A percentile compares a stretch with the other conserved stretches of the same genome.
phyloP scores from a whole-genome alignment of 495 filamentous ascomycete species.

The Sphaerosporella brunnea region DNA sequence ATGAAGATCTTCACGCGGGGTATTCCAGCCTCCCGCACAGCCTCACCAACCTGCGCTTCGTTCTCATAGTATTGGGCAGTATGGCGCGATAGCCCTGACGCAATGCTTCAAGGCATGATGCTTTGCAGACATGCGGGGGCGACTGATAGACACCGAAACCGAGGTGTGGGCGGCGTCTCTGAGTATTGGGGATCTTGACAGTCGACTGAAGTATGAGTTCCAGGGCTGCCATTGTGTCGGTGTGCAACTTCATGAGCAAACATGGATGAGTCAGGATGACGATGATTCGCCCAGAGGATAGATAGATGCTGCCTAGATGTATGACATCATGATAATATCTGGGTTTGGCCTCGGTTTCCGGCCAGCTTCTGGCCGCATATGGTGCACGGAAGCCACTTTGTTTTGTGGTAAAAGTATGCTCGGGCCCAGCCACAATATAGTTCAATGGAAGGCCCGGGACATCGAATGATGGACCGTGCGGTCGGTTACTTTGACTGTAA shows the following conservation, averaged over 20 bases:
- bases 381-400: too few species aligned
- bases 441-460: background rate
- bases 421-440: background rate
- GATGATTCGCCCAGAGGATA: too few species aligned
- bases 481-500: too few species aligned
- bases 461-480: too few species aligned
- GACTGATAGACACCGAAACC: constrained; percentile 60
- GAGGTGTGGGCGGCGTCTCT: constrained; percentile 39
- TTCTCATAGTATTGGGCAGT: constrained; percentile 56
- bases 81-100: constrained; percentile 51
- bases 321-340: too few species aligned
- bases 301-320: too few species aligned
- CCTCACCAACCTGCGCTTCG: constrained; percentile 47
- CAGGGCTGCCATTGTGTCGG: background rate
- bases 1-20: constrained; percentile 43
- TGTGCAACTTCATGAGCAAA: too few species aligned
- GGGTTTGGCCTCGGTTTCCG: too few species aligned
- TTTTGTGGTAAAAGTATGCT: background rate
- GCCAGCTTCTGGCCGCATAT: too few species aligned
- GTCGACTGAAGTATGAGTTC: background rate
- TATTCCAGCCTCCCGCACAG: constrained; percentile 37
- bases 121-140: constrained; percentile 32
- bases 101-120: constrained; percentile 44
- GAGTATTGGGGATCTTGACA: background rate
- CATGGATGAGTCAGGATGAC: too few species aligned